Base-by-base conservation (phyloP, 176 grass and related monocot genomes). In the Neostapfia colusana region DNA sequence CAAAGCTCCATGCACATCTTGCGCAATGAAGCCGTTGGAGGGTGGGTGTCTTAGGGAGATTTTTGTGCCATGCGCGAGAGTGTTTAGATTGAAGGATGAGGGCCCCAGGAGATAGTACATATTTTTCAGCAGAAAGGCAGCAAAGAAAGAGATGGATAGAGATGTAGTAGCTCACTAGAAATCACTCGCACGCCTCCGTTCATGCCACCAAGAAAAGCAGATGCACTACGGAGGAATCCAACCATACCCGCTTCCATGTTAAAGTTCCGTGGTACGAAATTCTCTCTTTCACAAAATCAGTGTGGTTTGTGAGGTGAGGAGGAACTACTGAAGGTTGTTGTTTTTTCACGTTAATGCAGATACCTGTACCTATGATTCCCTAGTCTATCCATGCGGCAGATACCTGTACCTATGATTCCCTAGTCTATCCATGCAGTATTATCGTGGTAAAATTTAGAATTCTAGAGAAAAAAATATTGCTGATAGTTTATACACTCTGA, bases 71-170 rank as follows among this genome's bases (percentile, higher is more conserved):
- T 68, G 75, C 35, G 46, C 70, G 51, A 20, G 20, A 21, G 44
- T n/a, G 34, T 72, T 56, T 40, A 43, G 70, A 64, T 88, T 65
- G 63, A 37, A 39, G 74, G 55, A 64, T 45, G 65, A n/a, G 79
- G 46, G 51, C 41, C 27, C 37, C 3, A 81, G 82, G 41, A 5
- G 34, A 75, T 65, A 84, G 58, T 48, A 84, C 77, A 76, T 88
- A 76, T 72, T 81, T 88, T 84, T 88, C 81, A 17, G 72, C 48
- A 75, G 48, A 88, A 88, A 85, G 87, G 63, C 68, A 89, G 67
- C 73, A 74, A 72, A 67, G 69, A 74, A 85, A 82, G 78, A 89
- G 82, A 82, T 82, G 74, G 83, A 24, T 82, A 18, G 68, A 54
- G 61, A 64, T 65, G 81, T 57, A 88, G 82, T 23, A 74, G 74